A percentile compares a stretch with the other conserved stretches of the same genome.
phyloP scores from a whole-genome alignment of 2,329 filamentous ascomycete species.

The Pseudocercospora crystallina region DNA sequence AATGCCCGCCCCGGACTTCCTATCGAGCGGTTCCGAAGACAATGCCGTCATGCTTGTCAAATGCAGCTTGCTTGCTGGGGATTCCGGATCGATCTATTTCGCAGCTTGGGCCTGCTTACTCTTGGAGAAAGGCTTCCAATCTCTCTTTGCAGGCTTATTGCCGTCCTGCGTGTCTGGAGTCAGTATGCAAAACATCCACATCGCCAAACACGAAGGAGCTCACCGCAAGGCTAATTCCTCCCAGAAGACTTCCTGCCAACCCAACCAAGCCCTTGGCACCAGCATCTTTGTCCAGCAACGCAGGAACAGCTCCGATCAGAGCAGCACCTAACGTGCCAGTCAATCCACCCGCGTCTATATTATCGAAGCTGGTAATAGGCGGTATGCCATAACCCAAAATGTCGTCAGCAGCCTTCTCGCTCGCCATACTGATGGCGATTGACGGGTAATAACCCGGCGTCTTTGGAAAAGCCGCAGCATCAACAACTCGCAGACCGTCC shows the following conservation, averaged over 20 bases:
- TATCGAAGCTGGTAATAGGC: slow-evolving; percentile 54
- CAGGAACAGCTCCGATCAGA: neutral
- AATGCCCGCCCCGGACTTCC: too few relatives aligned
- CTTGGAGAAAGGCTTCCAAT: too few relatives aligned
- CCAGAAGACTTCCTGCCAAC: slow-evolving; percentile 1
- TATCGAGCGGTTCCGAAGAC: too few relatives aligned
- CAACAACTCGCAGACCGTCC: slow-evolving; percentile 59
- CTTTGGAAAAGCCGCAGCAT: slow-evolving; percentile 59
- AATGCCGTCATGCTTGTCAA: too few relatives aligned
- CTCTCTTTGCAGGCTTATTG: too few relatives aligned
- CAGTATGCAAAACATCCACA: too few relatives aligned
- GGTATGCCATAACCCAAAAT: slow-evolving; percentile 57
- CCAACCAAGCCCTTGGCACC: slow-evolving; percentile 3
- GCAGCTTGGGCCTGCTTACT: too few relatives aligned
- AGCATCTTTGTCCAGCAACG: neutral
- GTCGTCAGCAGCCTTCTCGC: slow-evolving; percentile 62
- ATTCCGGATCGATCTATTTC: too few relatives aligned
- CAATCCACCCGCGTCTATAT: slow-evolving; percentile 33
- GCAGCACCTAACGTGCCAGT: slow-evolving; percentile 6
- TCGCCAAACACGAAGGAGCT: too few relatives aligned
- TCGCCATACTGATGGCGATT: slow-evolving; percentile 56
- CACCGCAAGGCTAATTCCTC: neutral
- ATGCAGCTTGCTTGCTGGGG: too few relatives aligned
- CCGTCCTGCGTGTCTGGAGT: too few relatives aligned
- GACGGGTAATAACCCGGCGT: slow-evolving; percentile 55